Evolutionary conservation across 106 monocot genomes (phyloP).

Genomic region (Allium cepa): DNA sequence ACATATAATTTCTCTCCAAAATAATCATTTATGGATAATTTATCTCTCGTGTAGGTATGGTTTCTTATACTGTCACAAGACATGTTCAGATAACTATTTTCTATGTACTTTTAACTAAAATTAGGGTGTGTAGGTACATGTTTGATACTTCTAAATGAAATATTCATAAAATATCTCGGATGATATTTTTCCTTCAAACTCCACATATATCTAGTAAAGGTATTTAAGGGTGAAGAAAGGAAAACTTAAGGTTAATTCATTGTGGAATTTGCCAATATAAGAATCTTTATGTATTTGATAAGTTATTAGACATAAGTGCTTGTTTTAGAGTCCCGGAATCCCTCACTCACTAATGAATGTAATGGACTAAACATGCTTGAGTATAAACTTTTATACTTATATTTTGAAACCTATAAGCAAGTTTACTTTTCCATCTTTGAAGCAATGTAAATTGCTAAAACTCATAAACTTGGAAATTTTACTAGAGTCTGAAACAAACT

Average conservation of each 20-base stretch:
- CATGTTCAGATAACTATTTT: conserved; percentile 11
- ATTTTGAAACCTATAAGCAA: conserved; percentile 37
- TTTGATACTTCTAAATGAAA: neutral
- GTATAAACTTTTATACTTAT: neutral
- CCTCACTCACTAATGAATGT: conserved; percentile 34
- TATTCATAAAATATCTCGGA: no score
- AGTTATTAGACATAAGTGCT: conserved; percentile 23
- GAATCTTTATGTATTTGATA: conserved; percentile 12
- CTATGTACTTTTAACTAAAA: conserved; percentile 42
- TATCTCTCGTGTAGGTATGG: neutral
- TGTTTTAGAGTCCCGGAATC: conserved; percentile 34
- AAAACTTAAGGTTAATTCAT: conserved; percentile 34
- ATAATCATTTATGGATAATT: neutral
- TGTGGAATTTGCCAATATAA: conserved; percentile 26
- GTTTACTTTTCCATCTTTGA: conserved; percentile 30
- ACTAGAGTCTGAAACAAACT: neutral
- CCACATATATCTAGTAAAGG: conserved; percentile 27
- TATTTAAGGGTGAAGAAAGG: conserved; percentile 26
- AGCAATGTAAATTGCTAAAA: conserved; percentile 24
- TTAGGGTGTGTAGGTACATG: conserved; percentile 14
- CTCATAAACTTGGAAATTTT: neutral
- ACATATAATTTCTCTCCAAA: no score
- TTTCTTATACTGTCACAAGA: conserved; percentile 7
- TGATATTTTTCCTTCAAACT: conserved; percentile 8
- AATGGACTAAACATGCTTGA: conserved; percentile 3